Conservation (phyloP, 1,284 basidiomycete genomes). For the Meira miltonrushii region DNA sequence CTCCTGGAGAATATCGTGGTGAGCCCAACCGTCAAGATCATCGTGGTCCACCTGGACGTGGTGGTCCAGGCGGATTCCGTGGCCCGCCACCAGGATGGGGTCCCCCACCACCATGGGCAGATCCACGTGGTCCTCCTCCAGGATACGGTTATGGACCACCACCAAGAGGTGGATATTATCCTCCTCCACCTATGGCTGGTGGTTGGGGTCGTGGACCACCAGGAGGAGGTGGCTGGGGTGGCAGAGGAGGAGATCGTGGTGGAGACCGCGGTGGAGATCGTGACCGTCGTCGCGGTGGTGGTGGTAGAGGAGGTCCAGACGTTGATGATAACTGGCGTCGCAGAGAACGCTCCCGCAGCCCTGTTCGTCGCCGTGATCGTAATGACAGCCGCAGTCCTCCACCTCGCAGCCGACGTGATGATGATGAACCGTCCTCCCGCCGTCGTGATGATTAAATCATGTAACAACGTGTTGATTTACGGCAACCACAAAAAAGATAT, state of each 20-base stretch:
- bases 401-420: constrained; percentile 8
- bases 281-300: not conserved
- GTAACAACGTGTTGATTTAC: no score
- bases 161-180: constrained; percentile 2
- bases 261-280: constrained; percentile 1
- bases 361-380: not conserved
- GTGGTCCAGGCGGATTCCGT: constrained; percentile 1
- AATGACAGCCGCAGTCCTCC: constrained; percentile 8
- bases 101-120: constrained; percentile 9
- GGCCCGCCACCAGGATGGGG: constrained; percentile 11
- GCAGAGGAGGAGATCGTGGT: constrained; percentile 7
- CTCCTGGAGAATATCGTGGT: constrained; percentile 80
- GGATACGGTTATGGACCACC: constrained; percentile 5
- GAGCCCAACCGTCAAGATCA: constrained; percentile 39
- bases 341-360: not conserved
- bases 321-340: not conserved
- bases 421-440: not conserved
- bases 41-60: not conserved
- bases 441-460: no score
- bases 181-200: not conserved
- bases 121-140: constrained; percentile 3
- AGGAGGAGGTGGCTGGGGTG: not conserved
- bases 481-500: no score
- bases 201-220: constrained; percentile 1
- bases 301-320: not conserved